A percentile compares a stretch with the other conserved stretches of the same genome.
These are phyloP conservation scores for Trypanosoma boissoni DNA, from an alignment of 208 protist genomes.

Conservation along the genomic window DNA sequence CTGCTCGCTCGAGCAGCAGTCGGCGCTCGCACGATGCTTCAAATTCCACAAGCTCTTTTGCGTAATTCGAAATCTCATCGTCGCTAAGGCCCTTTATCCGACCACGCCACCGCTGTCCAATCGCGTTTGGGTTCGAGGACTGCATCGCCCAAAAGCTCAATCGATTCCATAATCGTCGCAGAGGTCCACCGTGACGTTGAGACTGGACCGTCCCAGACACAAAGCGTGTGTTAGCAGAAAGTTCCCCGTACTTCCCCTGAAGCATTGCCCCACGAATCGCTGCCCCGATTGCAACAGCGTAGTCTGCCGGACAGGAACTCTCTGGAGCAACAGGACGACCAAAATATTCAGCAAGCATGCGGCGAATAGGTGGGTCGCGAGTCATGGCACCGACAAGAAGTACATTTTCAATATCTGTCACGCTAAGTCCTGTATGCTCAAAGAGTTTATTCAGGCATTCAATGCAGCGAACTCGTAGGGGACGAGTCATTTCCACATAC, in stretches of 20 bases:
- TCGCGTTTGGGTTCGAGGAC: conserved; percentile 78
- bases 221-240: conserved; percentile 74
- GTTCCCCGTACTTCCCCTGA: conserved; percentile 73
- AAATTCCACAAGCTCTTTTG: conserved; percentile 89
- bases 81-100: conserved; percentile 69
- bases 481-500: conserved; percentile 80
- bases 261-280: conserved; percentile 84
- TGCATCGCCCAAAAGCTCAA: conserved; percentile 26
- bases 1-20: conserved; percentile 77
- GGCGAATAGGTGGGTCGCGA: conserved; percentile 83
- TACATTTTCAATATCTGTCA: conserved; percentile 78
- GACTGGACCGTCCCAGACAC: conserved; percentile 78
- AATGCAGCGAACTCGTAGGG: conserved; percentile 75
- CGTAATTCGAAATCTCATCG: conserved; percentile 85
- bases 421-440: conserved; percentile 49
- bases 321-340: conserved; percentile 49
- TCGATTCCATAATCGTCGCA: conserved; percentile 38
- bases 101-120: conserved; percentile 86
- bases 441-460: conserved; percentile 79
- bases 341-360: conserved; percentile 86
- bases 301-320: conserved; percentile 81
- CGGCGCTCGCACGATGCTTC: conserved; percentile 79
- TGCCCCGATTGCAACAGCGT: conserved; percentile 85
- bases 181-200: conserved; percentile 40
- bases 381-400: conserved; percentile 91